Conservation (phyloP, 2,329 filamentous ascomycete species). For the Xylariaceae sp. region DNA sequence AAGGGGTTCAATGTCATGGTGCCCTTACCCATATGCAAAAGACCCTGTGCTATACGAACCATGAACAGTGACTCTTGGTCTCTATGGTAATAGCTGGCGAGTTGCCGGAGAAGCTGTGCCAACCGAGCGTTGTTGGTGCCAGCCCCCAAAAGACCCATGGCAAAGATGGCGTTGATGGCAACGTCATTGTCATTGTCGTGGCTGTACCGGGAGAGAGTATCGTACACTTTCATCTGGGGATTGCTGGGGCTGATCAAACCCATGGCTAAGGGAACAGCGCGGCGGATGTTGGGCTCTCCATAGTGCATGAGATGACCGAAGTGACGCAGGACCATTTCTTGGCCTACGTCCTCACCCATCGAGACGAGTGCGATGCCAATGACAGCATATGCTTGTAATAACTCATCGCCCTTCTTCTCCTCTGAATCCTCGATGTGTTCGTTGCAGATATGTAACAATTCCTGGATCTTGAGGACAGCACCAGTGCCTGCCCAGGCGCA, state of each 20-base stretch:
- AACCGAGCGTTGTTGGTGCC: slow-evolving; percentile 97
- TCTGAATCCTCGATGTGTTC: slow-evolving; percentile 94
- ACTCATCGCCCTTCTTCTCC: slow-evolving; percentile 91
- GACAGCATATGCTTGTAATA: slow-evolving; percentile 93
- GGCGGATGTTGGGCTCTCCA: slow-evolving; percentile 93
- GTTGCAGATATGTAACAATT: slow-evolving; percentile 95
- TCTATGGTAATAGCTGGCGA: slow-evolving; percentile 97
- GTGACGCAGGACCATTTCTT: slow-evolving; percentile 97
- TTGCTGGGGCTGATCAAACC: slow-evolving; percentile 95
- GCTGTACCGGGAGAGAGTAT: slow-evolving; percentile 93
- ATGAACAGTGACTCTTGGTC: slow-evolving; percentile 97
- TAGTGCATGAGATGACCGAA: slow-evolving; percentile 99
- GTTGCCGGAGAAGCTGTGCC: slow-evolving; percentile 87
- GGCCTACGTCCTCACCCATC: slow-evolving; percentile 97
- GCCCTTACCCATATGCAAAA: slow-evolving; percentile 98
- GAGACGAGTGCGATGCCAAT: slow-evolving; percentile 89
- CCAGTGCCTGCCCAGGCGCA: slow-evolving; percentile 98
- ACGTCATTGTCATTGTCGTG: slow-evolving; percentile 99
- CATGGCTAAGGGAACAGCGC: slow-evolving; percentile 93
- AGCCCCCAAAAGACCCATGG: slow-evolving; percentile 94
- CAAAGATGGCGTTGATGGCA: slow-evolving; percentile 96
- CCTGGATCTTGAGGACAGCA: slow-evolving; percentile 93
- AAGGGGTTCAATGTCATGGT: slow-evolving; percentile 96
- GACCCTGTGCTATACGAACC: slow-evolving; percentile 96
- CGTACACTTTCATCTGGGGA: slow-evolving; percentile 99